Conservation (phyloP, 164 flowering plant genomes). For the Piper longum region DNA sequence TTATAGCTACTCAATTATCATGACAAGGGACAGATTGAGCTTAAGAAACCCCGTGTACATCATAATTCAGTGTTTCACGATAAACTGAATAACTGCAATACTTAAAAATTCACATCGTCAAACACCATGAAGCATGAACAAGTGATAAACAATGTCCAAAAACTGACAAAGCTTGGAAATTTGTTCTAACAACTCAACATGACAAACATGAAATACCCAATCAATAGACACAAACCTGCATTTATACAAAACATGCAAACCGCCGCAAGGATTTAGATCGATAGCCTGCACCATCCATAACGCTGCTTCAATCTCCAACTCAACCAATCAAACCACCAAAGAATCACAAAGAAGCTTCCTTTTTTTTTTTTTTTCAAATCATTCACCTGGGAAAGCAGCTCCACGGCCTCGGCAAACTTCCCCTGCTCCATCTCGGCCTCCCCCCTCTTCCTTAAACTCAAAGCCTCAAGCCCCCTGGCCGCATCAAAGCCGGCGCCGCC, state of each 20-base stretch:
- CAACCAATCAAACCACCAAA: background rate
- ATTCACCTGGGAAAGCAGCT: constrained; percentile 51
- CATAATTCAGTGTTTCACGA: too few relatives aligned
- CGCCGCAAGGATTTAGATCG: constrained; percentile 65
- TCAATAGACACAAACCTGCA: constrained; percentile 33
- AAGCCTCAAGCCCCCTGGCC: constrained; percentile 36
- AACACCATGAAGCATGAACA: too few relatives aligned
- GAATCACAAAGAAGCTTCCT: background rate
- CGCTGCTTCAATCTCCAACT: background rate
- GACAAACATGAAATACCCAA: background rate
- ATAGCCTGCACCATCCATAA: constrained; percentile 49
- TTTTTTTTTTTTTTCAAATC: background rate
- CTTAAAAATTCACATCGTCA: too few relatives aligned
- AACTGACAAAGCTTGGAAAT: background rate
- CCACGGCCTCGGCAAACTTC: constrained; percentile 36
- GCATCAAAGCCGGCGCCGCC: constrained; percentile 14
- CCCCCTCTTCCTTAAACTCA: constrained; percentile 68
- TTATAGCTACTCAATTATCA: too few relatives aligned
- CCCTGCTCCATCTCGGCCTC: constrained; percentile 33
- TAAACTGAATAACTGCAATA: too few relatives aligned
- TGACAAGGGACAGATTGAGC: too few relatives aligned
- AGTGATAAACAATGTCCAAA: too few relatives aligned
- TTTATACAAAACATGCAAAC: constrained; percentile 44
- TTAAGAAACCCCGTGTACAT: too few relatives aligned
- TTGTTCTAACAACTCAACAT: background rate